Conservation (phyloP, 176 grass and related monocot genomes). For the Otatea glauca region DNA sequence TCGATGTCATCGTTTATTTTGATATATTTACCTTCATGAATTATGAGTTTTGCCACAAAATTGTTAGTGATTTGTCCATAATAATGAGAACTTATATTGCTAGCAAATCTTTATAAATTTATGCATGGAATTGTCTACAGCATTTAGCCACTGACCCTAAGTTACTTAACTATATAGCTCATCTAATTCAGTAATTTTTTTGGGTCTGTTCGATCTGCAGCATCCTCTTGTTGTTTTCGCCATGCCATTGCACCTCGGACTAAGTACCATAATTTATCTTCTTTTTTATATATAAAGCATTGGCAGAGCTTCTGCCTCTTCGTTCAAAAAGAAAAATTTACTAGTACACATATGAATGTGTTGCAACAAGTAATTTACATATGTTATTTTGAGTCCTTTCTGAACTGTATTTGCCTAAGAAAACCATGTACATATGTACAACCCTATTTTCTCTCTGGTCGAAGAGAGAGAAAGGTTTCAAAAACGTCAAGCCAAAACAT, state of each 20-base stretch:
- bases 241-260: too few species aligned
- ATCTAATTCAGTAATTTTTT: too few species aligned
- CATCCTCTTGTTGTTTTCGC: too few species aligned
- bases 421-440: constrained; percentile 34
- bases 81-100: neutral
- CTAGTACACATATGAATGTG: neutral
- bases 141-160: neutral
- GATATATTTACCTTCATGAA: neutral
- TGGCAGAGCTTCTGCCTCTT: too few species aligned
- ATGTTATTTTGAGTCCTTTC: neutral
- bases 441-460: constrained; percentile 9
- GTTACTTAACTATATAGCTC: neutral
- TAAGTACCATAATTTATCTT: too few species aligned
- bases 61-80: neutral
- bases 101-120: neutral
- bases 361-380: constrained; percentile 1
- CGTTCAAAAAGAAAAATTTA: too few species aligned
- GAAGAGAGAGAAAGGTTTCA: neutral
- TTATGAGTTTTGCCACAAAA: neutral
- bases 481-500: constrained; percentile 24
- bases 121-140: neutral
- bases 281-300: neutral
- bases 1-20: neutral
- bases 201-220: too few species aligned
- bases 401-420: neutral